These are phyloP conservation scores for Scutellaria baicalensis DNA, from an alignment of 257 asterid genomes.

Conservation along the genomic window DNA sequence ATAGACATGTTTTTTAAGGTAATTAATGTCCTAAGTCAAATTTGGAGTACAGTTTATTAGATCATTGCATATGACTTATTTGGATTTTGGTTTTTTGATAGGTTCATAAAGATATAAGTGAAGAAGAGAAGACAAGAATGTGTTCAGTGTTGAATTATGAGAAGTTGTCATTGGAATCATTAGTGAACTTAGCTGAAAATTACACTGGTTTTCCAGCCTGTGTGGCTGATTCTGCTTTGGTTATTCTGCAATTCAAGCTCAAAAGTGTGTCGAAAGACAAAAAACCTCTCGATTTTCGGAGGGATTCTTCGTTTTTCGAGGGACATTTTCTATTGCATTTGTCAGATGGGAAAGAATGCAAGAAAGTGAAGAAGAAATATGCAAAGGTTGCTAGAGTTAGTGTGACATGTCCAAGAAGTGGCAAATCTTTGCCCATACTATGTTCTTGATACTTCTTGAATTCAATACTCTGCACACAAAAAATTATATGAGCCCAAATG, in stretches of 20 bases:
- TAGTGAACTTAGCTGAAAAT: conserved; percentile 22
- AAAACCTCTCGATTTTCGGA: not conserved
- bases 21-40: not conserved
- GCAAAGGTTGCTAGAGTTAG: conserved; percentile 3
- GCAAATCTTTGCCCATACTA: conserved; percentile 22
- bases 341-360: not conserved
- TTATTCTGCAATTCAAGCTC: conserved; percentile 14
- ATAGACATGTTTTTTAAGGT: conserved; percentile 53
- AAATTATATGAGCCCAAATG: too few species aligned
- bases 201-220: conserved; percentile 29
- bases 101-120: conserved; percentile 35
- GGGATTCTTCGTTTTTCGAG: conserved; percentile 1
- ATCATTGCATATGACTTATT: not conserved
- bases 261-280: not conserved
- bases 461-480: too few species aligned
- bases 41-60: not conserved
- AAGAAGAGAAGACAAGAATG: conserved; percentile 41
- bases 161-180: conserved; percentile 31
- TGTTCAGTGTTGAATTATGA: conserved; percentile 36
- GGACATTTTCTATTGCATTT: not conserved
- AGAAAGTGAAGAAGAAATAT: conserved; percentile 14
- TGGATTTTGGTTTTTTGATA: conserved; percentile 1
- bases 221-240: conserved; percentile 21
- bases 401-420: conserved; percentile 13
- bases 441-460: conserved; percentile 12